phyloP scores from a whole-genome alignment of 257 asterid species.

The Forsythia suspensa region DNA sequence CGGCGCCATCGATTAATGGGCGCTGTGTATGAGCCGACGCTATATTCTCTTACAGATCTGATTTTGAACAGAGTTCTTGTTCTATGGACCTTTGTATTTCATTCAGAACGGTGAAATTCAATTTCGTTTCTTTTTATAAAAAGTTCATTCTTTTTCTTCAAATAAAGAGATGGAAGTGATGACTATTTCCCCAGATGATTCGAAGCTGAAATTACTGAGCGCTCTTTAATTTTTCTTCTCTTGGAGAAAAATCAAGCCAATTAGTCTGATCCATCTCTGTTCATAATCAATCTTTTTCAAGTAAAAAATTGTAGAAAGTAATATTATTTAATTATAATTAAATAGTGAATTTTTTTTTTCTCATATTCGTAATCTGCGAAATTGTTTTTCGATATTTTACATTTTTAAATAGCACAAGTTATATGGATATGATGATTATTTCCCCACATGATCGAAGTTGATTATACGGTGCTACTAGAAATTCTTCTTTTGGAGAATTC shows the following conservation, averaged over 20 bases:
- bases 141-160: not conserved
- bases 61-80: constrained; percentile 1
- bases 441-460: constrained; percentile 34
- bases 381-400: no score
- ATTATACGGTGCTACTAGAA: not conserved
- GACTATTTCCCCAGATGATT: constrained; percentile 83
- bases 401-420: not conserved
- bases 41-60: constrained; percentile 34
- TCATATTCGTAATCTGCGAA: no score
- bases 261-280: constrained; percentile 54
- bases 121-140: not conserved
- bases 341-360: no score
- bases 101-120: constrained; percentile 51
- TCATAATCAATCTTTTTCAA: not conserved
- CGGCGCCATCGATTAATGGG: constrained; percentile 38
- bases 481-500: not conserved
- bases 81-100: constrained; percentile 17
- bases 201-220: constrained; percentile 87
- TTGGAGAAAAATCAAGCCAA: constrained; percentile 59
- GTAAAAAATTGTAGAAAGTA: not conserved
- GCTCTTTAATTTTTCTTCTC: constrained; percentile 44
- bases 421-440: not conserved
- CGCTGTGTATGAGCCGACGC: constrained; percentile 83
- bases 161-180: constrained; percentile 62
- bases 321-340: no score